These are phyloP conservation scores for Gamsiella multidivaricata DNA, from an alignment of 192 early-diverging fungal species.

Conservation along the genomic window DNA sequence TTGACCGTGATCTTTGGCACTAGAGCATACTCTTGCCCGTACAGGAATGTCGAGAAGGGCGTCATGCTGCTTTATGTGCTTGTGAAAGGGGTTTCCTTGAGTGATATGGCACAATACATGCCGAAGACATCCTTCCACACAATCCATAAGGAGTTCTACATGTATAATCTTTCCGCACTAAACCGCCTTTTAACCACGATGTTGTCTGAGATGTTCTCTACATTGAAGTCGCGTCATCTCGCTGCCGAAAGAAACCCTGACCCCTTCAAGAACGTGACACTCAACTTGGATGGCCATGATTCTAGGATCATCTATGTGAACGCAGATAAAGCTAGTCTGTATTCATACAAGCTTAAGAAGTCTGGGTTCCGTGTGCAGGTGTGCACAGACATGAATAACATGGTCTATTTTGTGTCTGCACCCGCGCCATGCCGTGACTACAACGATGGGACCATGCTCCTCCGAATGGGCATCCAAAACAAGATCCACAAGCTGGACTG, in stretches of 20 bases:
- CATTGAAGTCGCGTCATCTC: conserved; percentile 1
- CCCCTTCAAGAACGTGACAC: conserved; percentile 15
- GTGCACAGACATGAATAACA: not conserved
- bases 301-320: conserved; percentile 9
- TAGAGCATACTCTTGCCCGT: not conserved
- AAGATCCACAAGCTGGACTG: conserved; percentile 12
- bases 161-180: not conserved
- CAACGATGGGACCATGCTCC: conserved; percentile 16
- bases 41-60: conserved; percentile 9
- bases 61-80: conserved; percentile 5
- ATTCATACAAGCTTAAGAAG: not conserved
- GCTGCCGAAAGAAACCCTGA: conserved; percentile 13
- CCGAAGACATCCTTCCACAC: conserved; percentile 10
- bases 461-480: not conserved
- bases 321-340: conserved; percentile 1
- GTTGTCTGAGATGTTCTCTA: conserved; percentile 5
- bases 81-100: conserved; percentile 4
- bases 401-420: conserved; percentile 9
- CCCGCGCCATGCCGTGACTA: conserved; percentile 15
- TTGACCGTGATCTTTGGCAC: conserved; percentile 1
- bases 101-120: not conserved
- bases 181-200: conserved; percentile 1
- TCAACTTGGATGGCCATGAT: conserved; percentile 8
- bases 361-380: no score
- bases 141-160: conserved; percentile 10